Evolutionary conservation across 352 stramenopile species (phyloP).

Genomic region (Pythium volutum): DNA sequence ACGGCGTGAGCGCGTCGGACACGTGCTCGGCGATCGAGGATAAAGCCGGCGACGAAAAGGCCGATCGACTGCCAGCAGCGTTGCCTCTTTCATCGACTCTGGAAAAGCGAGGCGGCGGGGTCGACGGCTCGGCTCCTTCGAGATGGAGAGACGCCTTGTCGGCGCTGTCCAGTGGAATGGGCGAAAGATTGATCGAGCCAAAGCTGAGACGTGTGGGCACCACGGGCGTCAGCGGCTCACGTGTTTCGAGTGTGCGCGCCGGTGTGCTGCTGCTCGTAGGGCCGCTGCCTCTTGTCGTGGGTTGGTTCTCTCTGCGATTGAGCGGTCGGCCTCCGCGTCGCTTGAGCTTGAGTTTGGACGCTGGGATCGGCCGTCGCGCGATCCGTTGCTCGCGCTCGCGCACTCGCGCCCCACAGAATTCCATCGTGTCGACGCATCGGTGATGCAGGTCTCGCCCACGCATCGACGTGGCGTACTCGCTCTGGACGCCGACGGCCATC

Average conservation of each 20-base stretch:
- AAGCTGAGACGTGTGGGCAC: conserved; percentile 18
- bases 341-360: conserved; percentile 20
- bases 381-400: conserved; percentile 42
- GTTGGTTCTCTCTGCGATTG: neutral
- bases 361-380: conserved; percentile 31
- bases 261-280: neutral
- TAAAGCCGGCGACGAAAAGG: conserved; percentile 4
- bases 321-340: neutral
- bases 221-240: conserved; percentile 18
- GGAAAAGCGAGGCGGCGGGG: neutral
- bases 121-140: neutral
- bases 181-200: conserved; percentile 41
- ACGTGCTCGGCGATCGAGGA: conserved; percentile 21
- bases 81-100: neutral
- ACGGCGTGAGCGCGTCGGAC: conserved; percentile 14
- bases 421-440: conserved; percentile 39
- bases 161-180: conserved; percentile 30
- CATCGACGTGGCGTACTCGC: conserved; percentile 1
- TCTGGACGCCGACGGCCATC: neutral
- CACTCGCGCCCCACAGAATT: conserved; percentile 35
- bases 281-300: neutral
- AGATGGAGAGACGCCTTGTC: conserved; percentile 3
- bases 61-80: neutral
- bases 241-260: neutral
- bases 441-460: conserved; percentile 34